Base-by-base conservation (phyloP, 2,329 filamentous ascomycete genomes). In the Blumeria hordei region DNA sequence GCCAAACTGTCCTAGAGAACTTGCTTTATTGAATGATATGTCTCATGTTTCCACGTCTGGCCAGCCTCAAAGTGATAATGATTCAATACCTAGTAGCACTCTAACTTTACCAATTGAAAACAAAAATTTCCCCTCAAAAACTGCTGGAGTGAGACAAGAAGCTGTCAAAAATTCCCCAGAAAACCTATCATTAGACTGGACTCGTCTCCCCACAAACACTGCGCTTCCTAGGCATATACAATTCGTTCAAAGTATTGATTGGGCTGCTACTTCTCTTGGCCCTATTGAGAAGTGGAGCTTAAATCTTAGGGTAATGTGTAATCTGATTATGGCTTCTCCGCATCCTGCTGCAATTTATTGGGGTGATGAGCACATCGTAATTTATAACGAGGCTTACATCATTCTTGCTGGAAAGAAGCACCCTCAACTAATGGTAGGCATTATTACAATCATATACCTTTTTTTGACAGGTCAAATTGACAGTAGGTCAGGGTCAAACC, bases 281-380 rank as follows among this genome's bases (percentile, higher is more conserved):
- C 82, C 85, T 0, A 86, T 92, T 18, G 81, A 85, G 58, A 69
- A 72, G 51, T 93, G 85, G 85, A 70, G 75, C 0, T 69, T 76
- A 34, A 83, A 88, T 61, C 68, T 92, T 52, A 75, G 86, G 55
- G 77, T 79, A 58, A 85, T 88, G 80, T 81, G 83, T 53, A 90
- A 88, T 65, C 68, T 90, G 45, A 78, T 93, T 60, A 88, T 92
- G 83, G 81, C 77, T 12, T 83, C 77, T 57, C 83, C 83, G 10
- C 79, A 87, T 62, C 81, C 83, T 1, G 78, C 80, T 5, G 81
- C 82, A 7, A 78, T 88, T 72, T 90, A 88, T 65, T 90, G 85
- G 85, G 85, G 85, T 0, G 71, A 73, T 1, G 79, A 88, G 43
- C 33, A 35, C 6, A 75, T 80, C 16, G 74, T 76, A 8, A 81